These are phyloP conservation scores for Protomyces inundatus DNA, from an alignment of 1,139 yeast species.

Conservation along the genomic window DNA sequence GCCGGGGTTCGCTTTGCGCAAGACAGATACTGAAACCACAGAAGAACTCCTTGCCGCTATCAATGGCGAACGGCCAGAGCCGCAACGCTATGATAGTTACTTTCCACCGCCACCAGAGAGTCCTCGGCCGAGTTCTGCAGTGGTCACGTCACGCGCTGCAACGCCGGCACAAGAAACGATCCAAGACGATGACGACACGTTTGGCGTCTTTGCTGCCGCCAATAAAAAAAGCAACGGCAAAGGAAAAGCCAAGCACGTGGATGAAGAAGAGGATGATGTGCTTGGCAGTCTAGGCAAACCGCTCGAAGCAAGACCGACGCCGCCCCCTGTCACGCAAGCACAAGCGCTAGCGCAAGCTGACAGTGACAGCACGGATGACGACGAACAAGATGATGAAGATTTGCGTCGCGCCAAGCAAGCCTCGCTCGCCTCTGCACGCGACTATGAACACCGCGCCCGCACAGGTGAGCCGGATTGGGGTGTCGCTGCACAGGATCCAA, in stretches of 20 bases:
- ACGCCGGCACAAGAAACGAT: neutral
- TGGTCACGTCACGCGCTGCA: neutral
- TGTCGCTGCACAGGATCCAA: conserved; percentile 39
- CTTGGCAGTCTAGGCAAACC: conserved; percentile 12
- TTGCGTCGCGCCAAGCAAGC: conserved; percentile 19
- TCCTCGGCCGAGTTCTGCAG: neutral
- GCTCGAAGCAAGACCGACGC: too few relatives aligned
- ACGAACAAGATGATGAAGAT: conserved; percentile 9
- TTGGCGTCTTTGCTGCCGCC: neutral
- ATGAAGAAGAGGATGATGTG: conserved; percentile 6
- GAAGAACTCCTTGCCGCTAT: conserved; percentile 18
- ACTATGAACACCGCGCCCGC: neutral
- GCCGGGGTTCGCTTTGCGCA: neutral
- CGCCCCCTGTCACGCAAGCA: neutral
- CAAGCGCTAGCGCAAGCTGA: neutral
- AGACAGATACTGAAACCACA: conserved; percentile 18
- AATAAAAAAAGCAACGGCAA: neutral
- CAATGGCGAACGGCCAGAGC: conserved; percentile 15
- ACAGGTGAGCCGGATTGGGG: neutral
- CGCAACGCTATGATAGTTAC: conserved; percentile 1
- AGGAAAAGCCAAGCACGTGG: neutral
- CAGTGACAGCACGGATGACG: neutral
- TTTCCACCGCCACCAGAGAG: conserved; percentile 4
- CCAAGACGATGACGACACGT: neutral
- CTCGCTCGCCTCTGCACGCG: neutral